Conservation (phyloP, 352 stramenopile species). For the Phytopythium chamaehyphon region DNA sequence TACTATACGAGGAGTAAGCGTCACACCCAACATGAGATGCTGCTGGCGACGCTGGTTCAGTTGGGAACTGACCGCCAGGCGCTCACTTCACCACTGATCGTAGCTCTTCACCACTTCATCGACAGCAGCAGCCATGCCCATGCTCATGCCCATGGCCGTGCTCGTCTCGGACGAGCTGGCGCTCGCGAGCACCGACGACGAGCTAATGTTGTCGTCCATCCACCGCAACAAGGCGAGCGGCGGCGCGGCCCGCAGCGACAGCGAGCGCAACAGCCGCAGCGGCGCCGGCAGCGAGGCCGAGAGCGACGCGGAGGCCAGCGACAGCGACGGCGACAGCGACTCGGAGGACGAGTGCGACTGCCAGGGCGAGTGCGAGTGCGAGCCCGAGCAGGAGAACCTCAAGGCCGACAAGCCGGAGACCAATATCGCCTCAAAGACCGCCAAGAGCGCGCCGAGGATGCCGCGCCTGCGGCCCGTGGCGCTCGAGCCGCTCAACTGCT, state of each 20-base stretch:
- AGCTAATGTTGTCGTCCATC: background rate
- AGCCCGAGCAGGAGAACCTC: background rate
- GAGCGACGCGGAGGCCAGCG: background rate
- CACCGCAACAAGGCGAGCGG: slow-evolving; percentile 3
- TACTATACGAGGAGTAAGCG: too few relatives aligned
- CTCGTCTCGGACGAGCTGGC: background rate
- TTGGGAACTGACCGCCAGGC: background rate
- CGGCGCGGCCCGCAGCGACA: too few relatives aligned
- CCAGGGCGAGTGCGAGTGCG: background rate
- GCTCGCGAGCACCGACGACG: background rate
- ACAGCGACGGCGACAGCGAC: background rate
- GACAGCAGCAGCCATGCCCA: slow-evolving; percentile 2
- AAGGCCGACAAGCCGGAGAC: background rate
- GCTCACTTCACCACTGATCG: too few relatives aligned
- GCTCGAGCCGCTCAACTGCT: slow-evolving; percentile 8
- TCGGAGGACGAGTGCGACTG: too few relatives aligned
- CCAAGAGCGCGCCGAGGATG: background rate
- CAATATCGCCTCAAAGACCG: background rate
- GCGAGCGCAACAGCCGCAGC: too few relatives aligned
- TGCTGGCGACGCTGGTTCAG: too few relatives aligned
- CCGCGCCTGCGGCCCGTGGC: slow-evolving; percentile 1
- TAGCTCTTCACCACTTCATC: background rate
- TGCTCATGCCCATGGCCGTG: background rate
- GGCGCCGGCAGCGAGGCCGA: background rate
- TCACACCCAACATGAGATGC: too few relatives aligned